Evolutionary conservation across 129 eudicot species (phyloP).

Genomic region (Rutidosis leptorrhynchoides): DNA sequence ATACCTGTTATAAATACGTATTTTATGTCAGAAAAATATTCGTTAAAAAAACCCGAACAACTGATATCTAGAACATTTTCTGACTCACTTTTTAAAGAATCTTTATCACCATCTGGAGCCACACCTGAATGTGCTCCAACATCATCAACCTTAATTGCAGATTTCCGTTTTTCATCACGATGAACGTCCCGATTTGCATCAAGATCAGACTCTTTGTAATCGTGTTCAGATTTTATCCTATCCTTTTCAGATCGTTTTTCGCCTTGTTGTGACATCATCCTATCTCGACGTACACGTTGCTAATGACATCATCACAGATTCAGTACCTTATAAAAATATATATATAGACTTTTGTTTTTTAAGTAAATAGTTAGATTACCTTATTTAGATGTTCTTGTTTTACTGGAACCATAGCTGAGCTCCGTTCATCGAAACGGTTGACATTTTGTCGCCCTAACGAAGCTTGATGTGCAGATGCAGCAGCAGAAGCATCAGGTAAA

Average conservation of each 20-base stretch:
- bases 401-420: slow-evolving; percentile 41
- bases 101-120: slow-evolving; percentile 63
- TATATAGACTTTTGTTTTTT: neutral
- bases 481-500: slow-evolving; percentile 39
- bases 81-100: slow-evolving; percentile 74
- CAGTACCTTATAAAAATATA: neutral
- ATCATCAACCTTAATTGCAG: slow-evolving; percentile 72
- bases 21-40: neutral
- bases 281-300: slow-evolving; percentile 63
- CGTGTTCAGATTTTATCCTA: too few species aligned
- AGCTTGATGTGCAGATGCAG: slow-evolving; percentile 49
- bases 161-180: slow-evolving; percentile 56
- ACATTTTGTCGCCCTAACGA: slow-evolving; percentile 20
- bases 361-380: slow-evolving; percentile 27
- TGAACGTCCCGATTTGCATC: slow-evolving; percentile 53
- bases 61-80: neutral
- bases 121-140: slow-evolving; percentile 48
- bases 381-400: slow-evolving; percentile 58
- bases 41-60: neutral
- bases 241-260: slow-evolving; percentile 66
- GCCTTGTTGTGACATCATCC: slow-evolving; percentile 44
- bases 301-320: slow-evolving; percentile 26
- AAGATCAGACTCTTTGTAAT: too few species aligned
- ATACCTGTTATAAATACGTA: slow-evolving; percentile 47
- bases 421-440: slow-evolving; percentile 29